Conservation (phyloP, 345 rosid genomes). For the Eucalyptus coolabah region DNA sequence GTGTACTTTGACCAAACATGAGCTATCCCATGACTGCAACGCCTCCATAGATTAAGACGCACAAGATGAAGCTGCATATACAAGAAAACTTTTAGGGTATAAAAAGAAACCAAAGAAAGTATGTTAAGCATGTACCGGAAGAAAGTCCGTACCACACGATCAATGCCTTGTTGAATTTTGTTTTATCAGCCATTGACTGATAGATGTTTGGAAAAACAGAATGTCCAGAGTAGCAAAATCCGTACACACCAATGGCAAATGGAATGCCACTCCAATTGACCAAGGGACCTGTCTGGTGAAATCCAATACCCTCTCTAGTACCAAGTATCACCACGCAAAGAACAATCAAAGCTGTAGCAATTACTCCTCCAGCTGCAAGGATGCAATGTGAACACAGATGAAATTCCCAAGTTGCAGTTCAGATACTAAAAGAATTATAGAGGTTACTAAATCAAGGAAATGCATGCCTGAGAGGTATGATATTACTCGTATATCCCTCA, state of each 20-base stretch:
- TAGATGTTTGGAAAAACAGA: constrained; percentile 91
- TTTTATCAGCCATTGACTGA: constrained; percentile 96
- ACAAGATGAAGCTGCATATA: constrained; percentile 54
- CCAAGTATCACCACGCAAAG: constrained; percentile 53
- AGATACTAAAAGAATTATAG: background rate
- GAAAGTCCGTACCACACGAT: constrained; percentile 29
- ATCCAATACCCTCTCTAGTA: constrained; percentile 49
- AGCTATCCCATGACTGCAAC: constrained; percentile 72
- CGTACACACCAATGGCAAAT: constrained; percentile 73
- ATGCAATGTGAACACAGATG: background rate
- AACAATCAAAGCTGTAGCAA: constrained; percentile 51
- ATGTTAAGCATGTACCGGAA: background rate
- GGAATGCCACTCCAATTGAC: constrained; percentile 86
- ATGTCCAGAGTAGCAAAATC: constrained; percentile 79
- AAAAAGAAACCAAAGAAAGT: background rate
- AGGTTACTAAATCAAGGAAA: background rate
- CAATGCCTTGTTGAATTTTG: constrained; percentile 56
- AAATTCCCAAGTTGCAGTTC: background rate
- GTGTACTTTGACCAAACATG: constrained; percentile 78
- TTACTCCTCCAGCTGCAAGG: constrained; percentile 74
- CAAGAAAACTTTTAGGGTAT: background rate
- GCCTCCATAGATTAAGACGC: constrained; percentile 62
- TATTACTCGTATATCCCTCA: constrained; percentile 66
- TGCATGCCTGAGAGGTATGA: constrained; percentile 81
- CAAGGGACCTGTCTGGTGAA: constrained; percentile 49